Base-by-base conservation (phyloP, 1,139 yeast genomes). In the Candida sp. region DNA sequence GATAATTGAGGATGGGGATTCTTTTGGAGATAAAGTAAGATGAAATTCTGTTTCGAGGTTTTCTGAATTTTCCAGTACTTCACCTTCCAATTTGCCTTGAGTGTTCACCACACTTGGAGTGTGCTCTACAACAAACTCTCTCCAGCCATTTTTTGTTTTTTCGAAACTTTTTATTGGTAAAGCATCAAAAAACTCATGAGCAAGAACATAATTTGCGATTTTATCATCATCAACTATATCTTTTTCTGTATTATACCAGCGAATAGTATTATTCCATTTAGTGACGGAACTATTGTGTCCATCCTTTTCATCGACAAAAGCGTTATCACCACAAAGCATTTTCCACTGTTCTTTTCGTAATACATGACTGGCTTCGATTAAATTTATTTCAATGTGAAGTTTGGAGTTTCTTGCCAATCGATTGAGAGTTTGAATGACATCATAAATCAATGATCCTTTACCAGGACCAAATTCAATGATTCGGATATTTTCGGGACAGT, bases 381-480 rank as follows among this genome's bases (percentile, higher is more conserved):
- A 56, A 12, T 78, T 70, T 5, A 88, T 68, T 42, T 74, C 76
- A 21, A 70, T 60, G 1, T 61, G 53, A 21, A 56, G 52, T n/a
- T 46, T 40, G 12, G 42, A 37, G 33, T 61, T 56, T 15, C 65
- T 57, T 11, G 60, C 56, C 38, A 81, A 66, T 46, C 64, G 70
- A 43, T 73, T 68, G 55, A 82, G 74, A 1, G 75, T 66, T 9
- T 63, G 63, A 49, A 88, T 58, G 37, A 78, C 65, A 58, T 88
- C 96, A 53, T 71, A 70, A 81, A 87, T 82, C 52, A 88, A 66
- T 0, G 96, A 87, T 1, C 96, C 96, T 54, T 77, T 74, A 4
- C 96, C 96, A 0, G 96, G 96, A 0, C 96, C 96, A 60, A 87
- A 81, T 60, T 88, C 96, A n/a, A 87, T 70, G n/a, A 88, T 55